Percentiles rank a stretch among this genome's conserved stretches.
Evolutionary conservation across 331 rosid species (phyloP).

Genomic region (Quercus phellos): DNA sequence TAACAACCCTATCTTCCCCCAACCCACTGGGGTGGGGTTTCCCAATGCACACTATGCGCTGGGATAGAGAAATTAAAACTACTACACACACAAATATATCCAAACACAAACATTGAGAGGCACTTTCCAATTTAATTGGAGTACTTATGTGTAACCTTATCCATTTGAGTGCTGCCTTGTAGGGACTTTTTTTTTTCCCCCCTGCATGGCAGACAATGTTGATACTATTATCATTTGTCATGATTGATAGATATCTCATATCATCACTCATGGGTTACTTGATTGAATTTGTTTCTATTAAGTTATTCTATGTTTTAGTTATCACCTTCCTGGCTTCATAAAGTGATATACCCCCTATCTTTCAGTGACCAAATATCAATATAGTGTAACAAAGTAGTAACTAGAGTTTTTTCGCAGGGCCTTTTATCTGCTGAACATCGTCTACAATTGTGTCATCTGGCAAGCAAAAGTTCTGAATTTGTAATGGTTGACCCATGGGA

Average conservation of each 20-base stretch:
- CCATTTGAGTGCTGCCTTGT: neutral
- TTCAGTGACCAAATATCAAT: constrained; percentile 5
- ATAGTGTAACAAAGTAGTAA: constrained; percentile 8
- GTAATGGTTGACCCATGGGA: constrained; percentile 98
- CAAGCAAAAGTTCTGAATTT: constrained; percentile 72
- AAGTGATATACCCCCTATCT: neutral
- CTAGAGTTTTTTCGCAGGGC: constrained; percentile 36
- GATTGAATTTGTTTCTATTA: constrained; percentile 3
- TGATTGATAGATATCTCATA: neutral
- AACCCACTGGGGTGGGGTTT: too few species aligned
- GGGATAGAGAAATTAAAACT: too few species aligned
- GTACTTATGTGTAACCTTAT: neutral
- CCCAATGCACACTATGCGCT: too few species aligned
- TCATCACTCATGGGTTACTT: neutral
- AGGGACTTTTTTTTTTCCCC: neutral
- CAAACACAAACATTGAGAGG: neutral
- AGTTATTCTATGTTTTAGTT: constrained; percentile 6
- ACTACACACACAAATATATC: too few species aligned
- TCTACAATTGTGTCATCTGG: constrained; percentile 52
- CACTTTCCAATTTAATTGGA: neutral
- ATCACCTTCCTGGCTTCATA: neutral
- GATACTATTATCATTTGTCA: neutral
- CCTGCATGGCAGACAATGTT: neutral
- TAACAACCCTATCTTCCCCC: neutral
- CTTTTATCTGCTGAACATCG: constrained; percentile 76